A percentile compares a stretch with the other conserved stretches of the same genome.
Evolutionary conservation across 2,329 filamentous ascomycete species (phyloP).

Genomic region (Claviceps cyperi): DNA sequence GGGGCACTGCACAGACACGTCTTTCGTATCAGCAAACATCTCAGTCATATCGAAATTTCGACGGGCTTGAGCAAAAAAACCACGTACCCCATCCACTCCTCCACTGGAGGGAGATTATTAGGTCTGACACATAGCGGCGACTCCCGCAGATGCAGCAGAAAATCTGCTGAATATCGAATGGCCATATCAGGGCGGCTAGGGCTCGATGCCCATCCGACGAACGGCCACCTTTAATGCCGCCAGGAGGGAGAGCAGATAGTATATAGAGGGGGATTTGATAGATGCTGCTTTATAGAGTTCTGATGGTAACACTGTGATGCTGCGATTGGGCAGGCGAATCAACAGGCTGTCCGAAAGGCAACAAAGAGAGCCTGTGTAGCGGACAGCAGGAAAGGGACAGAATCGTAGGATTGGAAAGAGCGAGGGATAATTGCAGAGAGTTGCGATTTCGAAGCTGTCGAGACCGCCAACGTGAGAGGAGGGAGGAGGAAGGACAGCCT

Average conservation of each 20-base stretch:
- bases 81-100: conserved; percentile 92
- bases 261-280: background rate
- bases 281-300: background rate
- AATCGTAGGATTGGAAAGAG: background rate
- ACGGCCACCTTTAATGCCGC: conserved; percentile 11
- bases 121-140: conserved; percentile 79
- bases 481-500: conserved; percentile 1
- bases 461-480: conserved; percentile 1
- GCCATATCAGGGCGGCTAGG: conserved; percentile 28
- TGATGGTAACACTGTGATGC: background rate
- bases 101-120: conserved; percentile 60
- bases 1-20: conserved; percentile 22
- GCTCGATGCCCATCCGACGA: conserved; percentile 24
- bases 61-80: background rate
- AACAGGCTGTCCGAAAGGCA: background rate
- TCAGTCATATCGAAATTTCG: background rate
- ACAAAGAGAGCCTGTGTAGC: background rate
- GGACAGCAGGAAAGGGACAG: background rate
- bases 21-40: background rate
- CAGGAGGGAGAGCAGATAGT: background rate
- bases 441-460: conserved; percentile 1
- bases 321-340: background rate
- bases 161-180: conserved; percentile 59
- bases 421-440: background rate
- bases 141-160: conserved; percentile 59